Evolutionary conservation across 1,139 yeast genomes (phyloP), one percentile per base, ranked within the genome.

Genomic region (Candida sanyaensis): DNA sequence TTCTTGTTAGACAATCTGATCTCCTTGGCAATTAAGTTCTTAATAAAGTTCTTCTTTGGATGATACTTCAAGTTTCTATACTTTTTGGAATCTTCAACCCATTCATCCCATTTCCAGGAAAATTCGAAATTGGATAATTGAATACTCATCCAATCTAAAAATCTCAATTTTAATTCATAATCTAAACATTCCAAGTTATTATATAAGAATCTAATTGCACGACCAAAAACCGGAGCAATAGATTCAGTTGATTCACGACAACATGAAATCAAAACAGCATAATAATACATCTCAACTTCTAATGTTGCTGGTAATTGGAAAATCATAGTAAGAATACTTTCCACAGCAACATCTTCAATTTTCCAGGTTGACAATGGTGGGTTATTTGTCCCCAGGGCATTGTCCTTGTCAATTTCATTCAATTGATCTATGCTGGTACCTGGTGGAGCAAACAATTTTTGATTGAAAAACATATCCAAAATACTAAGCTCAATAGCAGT

Each of bases 41-140:
- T 81, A 52, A 93, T 84, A 55, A 93, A 88, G 44, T 79, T 82
- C 54, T 81, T 77, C 57, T 83, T 84, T 12, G 97, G 97, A 62
- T 89, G 93, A 58, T 79, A 80, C 34, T 66, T 64, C 45, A 75
- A 55, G 9, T 53, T 47, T 10, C 57, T 51, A 46, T 59, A 69
- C 43, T 63, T 63, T 29, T 66, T 62, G 0, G 86, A 77, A 58
- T 84, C 88, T 1, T 66, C 67, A 40, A 80, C 83, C 99, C 99
- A 95, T 65, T 92, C 99, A 55, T 83, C 85, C 99, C 99, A 93
- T 63, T 91, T 91, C 99, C 99, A 95, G 41, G 93, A 88, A 67
- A 90, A 95, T 52, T 88, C 92, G 66, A 93, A 95, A 65, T 93
- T 93, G 57, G 96, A 87, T 62, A 95, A 80, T 68, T 95, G 99